Conservation (phyloP, 192 early-diverging fungal genomes). For the Backusella luteola region DNA sequence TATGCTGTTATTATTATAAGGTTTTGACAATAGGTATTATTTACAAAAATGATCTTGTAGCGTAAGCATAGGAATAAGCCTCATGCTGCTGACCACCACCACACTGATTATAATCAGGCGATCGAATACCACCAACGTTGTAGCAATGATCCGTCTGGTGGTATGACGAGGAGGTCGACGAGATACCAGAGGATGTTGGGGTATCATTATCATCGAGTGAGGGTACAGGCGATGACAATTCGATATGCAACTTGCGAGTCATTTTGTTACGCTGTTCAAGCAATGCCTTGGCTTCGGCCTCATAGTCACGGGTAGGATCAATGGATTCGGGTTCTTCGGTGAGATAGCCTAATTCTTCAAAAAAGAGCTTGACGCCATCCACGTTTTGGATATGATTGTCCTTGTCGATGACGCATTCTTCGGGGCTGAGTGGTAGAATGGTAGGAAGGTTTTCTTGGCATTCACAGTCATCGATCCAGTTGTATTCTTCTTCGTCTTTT, state of each 20-base stretch:
- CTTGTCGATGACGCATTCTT: conserved; percentile 17
- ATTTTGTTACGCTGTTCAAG: conserved; percentile 14
- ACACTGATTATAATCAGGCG: neutral
- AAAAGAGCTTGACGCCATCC: conserved; percentile 15
- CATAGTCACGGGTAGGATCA: conserved; percentile 33
- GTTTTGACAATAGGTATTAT: neutral
- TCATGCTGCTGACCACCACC: neutral
- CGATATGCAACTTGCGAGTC: conserved; percentile 3
- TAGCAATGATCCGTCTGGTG: neutral
- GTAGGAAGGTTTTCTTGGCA: conserved; percentile 25
- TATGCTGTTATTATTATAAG: neutral
- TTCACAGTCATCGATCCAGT: conserved; percentile 17
- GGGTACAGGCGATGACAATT: neutral
- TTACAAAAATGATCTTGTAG: conserved; percentile 2
- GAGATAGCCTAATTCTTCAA: conserved; percentile 32
- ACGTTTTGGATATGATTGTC: conserved; percentile 21
- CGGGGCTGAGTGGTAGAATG: conserved; percentile 26
- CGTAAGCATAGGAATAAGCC: neutral
- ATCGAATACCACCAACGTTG: neutral
- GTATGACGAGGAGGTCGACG: conserved; percentile 6
- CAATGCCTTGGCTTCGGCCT: conserved; percentile 21
- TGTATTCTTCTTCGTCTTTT: conserved; percentile 10
- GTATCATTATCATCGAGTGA: conserved; percentile 5
- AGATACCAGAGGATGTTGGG: neutral
- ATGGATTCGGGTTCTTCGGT: conserved; percentile 34